Conservation (phyloP, 2,329 filamentous ascomycete genomes). For the Fusarium acutatum region DNA sequence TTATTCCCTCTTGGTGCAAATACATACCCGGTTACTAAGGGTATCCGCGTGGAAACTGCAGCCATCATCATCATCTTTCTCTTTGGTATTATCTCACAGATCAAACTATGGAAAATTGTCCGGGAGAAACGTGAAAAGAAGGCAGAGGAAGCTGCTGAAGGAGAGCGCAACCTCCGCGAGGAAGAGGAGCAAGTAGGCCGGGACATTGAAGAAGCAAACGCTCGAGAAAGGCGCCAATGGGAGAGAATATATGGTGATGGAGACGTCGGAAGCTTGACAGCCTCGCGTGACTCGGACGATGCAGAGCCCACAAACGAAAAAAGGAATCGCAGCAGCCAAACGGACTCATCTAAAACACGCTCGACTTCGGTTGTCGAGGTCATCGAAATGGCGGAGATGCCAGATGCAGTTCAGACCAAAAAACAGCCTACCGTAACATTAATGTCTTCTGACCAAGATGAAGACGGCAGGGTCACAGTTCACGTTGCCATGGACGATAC, state of each 20-base stretch:
- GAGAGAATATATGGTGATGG: conserved; percentile 79
- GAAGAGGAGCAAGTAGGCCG: conserved; percentile 77
- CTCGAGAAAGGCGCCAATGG: conserved; percentile 74
- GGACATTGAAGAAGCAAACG: conserved; percentile 69
- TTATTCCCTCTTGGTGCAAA: conserved; percentile 80
- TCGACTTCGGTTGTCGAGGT: conserved; percentile 51
- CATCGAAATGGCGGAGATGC: conserved; percentile 66
- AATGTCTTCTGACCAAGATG: conserved; percentile 52
- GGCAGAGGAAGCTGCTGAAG: conserved; percentile 59
- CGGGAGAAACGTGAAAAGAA: conserved; percentile 66
- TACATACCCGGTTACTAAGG: conserved; percentile 86
- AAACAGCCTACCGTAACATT: conserved; percentile 46
- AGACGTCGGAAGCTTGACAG: conserved; percentile 45
- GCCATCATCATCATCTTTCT: conserved; percentile 77
- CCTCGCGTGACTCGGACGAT: conserved; percentile 60
- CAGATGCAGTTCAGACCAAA: conserved; percentile 44
- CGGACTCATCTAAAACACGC: conserved; percentile 47
- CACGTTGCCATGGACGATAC: conserved; percentile 61
- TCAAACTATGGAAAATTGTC: conserved; percentile 86
- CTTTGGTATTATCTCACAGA: conserved; percentile 82
- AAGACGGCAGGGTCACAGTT: conserved; percentile 60
- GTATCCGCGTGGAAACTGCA: conserved; percentile 86
- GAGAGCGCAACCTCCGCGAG: conserved; percentile 62
- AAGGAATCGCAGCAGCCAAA: conserved; percentile 46
- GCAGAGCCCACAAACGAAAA: conserved; percentile 61